phyloP scores from a whole-genome alignment of 2,329 filamentous ascomycete species.

The Triangularia verruculosa region DNA sequence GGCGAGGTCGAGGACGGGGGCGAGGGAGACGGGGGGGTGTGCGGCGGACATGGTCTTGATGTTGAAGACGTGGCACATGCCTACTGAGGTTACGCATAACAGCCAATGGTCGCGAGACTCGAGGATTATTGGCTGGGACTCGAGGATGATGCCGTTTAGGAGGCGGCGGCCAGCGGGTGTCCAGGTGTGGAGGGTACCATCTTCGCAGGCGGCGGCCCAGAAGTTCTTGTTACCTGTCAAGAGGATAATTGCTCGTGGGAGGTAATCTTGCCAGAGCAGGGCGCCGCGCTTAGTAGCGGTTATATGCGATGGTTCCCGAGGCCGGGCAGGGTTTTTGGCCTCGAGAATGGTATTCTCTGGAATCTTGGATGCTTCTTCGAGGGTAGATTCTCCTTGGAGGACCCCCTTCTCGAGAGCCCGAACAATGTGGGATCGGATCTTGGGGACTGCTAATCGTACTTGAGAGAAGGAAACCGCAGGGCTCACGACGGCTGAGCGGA shows the following conservation, averaged over 20 bases:
- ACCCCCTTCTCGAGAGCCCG: slow-evolving; percentile 71
- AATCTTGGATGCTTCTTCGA: slow-evolving; percentile 60
- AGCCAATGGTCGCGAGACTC: slow-evolving; percentile 89
- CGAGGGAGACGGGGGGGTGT: slow-evolving; percentile 85
- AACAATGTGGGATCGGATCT: slow-evolving; percentile 77
- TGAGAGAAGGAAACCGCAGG: slow-evolving; percentile 80
- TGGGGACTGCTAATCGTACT: slow-evolving; percentile 81
- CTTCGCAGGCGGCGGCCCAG: slow-evolving; percentile 91
- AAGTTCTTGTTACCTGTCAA: slow-evolving; percentile 87
- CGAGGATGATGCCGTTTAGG: slow-evolving; percentile 79
- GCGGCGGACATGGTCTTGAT: slow-evolving; percentile 77
- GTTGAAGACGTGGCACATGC: slow-evolving; percentile 92
- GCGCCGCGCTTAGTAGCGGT: slow-evolving; percentile 77
- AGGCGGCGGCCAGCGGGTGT: slow-evolving; percentile 85
- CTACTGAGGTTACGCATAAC: slow-evolving; percentile 82
- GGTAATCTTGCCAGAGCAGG: slow-evolving; percentile 87
- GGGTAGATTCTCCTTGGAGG: slow-evolving; percentile 49
- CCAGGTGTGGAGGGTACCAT: slow-evolving; percentile 87
- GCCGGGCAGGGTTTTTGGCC: slow-evolving; percentile 76
- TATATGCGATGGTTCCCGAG: slow-evolving; percentile 78
- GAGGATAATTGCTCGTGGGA: slow-evolving; percentile 82
- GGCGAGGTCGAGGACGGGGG: slow-evolving; percentile 83
- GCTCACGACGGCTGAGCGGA: slow-evolving; percentile 83
- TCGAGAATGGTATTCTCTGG: slow-evolving; percentile 77
- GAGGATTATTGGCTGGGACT: slow-evolving; percentile 90